A percentile compares a stretch with the other conserved stretches of the same genome.
phyloP scores from a whole-genome alignment of 2,329 filamentous ascomycete genomes.

The Ceratocystis albifundus region DNA sequence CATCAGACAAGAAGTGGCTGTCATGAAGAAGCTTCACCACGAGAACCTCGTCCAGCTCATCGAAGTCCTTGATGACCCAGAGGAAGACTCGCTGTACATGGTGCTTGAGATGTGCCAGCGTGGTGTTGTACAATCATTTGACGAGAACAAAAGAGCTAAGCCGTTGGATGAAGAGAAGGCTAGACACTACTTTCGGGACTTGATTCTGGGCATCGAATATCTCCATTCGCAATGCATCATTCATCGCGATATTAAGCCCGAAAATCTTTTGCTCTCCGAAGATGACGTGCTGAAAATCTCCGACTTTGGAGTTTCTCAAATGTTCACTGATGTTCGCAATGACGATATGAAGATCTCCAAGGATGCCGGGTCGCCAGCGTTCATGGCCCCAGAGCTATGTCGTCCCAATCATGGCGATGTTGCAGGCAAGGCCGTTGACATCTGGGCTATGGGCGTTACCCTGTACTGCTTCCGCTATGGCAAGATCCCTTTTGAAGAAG shows the following conservation, averaged over 20 bases:
- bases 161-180: constrained; percentile 76
- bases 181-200: constrained; percentile 84
- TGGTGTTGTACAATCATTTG: constrained; percentile 92
- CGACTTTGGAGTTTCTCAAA: constrained; percentile 98
- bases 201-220: constrained; percentile 92
- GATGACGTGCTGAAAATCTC: constrained; percentile 95
- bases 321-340: constrained; percentile 66
- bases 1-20: constrained; percentile 92
- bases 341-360: constrained; percentile 84
- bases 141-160: constrained; percentile 66
- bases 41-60: constrained; percentile 86
- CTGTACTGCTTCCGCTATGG: constrained; percentile 89
- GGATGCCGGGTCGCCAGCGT: constrained; percentile 87
- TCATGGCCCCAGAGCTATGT: constrained; percentile 86
- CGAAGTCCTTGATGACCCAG: constrained; percentile 89
- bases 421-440: constrained; percentile 79
- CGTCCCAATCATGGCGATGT: constrained; percentile 75
- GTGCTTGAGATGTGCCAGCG: constrained; percentile 99
- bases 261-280: constrained; percentile 80
- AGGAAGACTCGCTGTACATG: constrained; percentile 95
- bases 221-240: constrained; percentile 91
- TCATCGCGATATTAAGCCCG: constrained; percentile 94
- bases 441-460: constrained; percentile 97
- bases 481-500: constrained; percentile 70
- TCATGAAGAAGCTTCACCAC: constrained; percentile 98